phyloP scores from a whole-genome alignment of 805 yeast genomes.

The Yamadazyma insecticola region DNA sequence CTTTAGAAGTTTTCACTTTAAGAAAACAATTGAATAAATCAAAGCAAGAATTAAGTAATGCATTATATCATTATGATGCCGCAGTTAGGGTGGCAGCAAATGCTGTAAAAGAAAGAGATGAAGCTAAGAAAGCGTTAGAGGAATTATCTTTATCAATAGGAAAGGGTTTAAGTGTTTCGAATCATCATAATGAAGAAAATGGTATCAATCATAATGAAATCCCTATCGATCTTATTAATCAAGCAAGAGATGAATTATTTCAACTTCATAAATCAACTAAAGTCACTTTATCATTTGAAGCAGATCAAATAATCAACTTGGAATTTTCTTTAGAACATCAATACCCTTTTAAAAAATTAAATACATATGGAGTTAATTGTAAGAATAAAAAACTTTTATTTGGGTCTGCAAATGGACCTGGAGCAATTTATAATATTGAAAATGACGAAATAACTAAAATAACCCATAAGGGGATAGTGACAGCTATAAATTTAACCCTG shows the following conservation, averaged over 20 bases:
- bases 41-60: conserved; percentile 67
- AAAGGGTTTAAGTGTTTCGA: conserved; percentile 14
- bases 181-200: conserved; percentile 3
- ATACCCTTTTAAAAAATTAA: too few species aligned
- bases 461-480: conserved; percentile 13
- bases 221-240: conserved; percentile 18
- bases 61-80: conserved; percentile 85
- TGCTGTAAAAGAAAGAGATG: conserved; percentile 72
- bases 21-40: conserved; percentile 66
- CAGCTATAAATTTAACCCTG: conserved; percentile 11
- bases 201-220: conserved; percentile 5
- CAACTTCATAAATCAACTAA: conserved; percentile 33
- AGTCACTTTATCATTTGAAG: conserved; percentile 15
- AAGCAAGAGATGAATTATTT: conserved; percentile 31
- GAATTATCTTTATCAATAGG: conserved; percentile 43
- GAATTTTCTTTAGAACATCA: neutral
- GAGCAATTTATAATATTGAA: conserved; percentile 5
- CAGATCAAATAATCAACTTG: conserved; percentile 8
- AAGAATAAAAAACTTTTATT: conserved; percentile 5
- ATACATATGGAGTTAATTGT: neutral
- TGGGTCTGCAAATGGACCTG: conserved; percentile 7
- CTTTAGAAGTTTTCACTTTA: conserved; percentile 72
- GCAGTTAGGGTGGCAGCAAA: conserved; percentile 81
- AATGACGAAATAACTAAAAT: conserved; percentile 7
- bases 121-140: conserved; percentile 61